Conservation (phyloP, 2,329 filamentous ascomycete species). For the Scytalidium sp. region DNA sequence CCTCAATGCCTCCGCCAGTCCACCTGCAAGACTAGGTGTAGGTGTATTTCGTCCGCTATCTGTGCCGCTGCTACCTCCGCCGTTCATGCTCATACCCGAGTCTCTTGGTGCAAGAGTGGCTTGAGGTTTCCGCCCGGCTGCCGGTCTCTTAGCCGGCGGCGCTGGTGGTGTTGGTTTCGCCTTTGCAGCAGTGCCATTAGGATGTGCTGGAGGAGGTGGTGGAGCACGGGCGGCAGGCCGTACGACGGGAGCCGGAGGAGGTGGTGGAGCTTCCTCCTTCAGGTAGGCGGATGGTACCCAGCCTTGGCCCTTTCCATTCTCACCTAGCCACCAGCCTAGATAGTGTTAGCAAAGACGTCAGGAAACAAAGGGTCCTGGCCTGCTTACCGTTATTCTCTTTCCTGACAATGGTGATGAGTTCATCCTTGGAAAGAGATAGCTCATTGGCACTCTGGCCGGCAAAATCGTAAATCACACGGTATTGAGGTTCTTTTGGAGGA, state of each 20-base stretch:
- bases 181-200: conserved; percentile 32
- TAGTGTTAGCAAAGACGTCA: conserved; percentile 33
- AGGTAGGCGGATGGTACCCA: conserved; percentile 96
- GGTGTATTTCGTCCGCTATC: conserved; percentile 69
- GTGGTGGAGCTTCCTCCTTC: conserved; percentile 69
- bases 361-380: too few relatives aligned
- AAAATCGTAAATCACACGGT: conserved; percentile 92
- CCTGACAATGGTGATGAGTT: conserved; percentile 84
- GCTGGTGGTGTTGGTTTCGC: conserved; percentile 29
- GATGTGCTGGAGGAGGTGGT: conserved; percentile 12
- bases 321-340: conserved; percentile 93
- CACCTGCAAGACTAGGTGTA: conserved; percentile 68
- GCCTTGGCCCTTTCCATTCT: conserved; percentile 69
- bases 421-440: conserved; percentile 73
- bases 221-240: conserved; percentile 10
- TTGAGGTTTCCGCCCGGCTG: conserved; percentile 65
- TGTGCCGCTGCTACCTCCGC: conserved; percentile 42
- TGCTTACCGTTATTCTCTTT: conserved; percentile 92
- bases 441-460: conserved; percentile 81
- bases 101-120: conserved; percentile 68
- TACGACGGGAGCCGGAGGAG: conserved; percentile 58
- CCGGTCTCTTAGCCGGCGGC: conserved; percentile 72
- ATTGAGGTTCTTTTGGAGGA: conserved; percentile 67
- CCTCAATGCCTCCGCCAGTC: conserved; percentile 74
- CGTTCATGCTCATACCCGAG: conserved; percentile 61